Evolutionary conservation across 78 protist genomes (phyloP).

Genomic region (Bigelowiella natans): DNA sequence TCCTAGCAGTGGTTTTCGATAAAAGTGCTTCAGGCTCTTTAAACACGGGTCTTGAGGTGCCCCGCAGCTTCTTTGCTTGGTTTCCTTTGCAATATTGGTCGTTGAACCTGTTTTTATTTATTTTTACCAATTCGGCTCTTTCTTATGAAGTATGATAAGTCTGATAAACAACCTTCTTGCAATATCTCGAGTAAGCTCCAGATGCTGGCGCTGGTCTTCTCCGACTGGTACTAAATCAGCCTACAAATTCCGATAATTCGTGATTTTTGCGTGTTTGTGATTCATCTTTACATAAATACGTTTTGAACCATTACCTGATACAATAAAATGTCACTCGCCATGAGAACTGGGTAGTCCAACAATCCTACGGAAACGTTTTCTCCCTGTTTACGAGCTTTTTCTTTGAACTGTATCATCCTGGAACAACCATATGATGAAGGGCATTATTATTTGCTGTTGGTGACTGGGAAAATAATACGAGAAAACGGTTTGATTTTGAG

Average conservation of each 20-base stretch:
- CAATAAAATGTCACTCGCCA: constrained; percentile 36
- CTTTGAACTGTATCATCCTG: constrained; percentile 40
- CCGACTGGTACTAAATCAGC: constrained; percentile 13
- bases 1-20: not conserved
- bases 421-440: too few species aligned
- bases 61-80: not conserved
- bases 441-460: too few species aligned
- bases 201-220: constrained; percentile 44
- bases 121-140: not conserved
- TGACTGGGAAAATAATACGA: too few species aligned
- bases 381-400: constrained; percentile 14
- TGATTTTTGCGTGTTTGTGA: not conserved
- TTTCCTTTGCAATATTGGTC: not conserved
- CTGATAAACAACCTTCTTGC: constrained; percentile 26
- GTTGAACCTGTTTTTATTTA: constrained; percentile 4
- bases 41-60: not conserved
- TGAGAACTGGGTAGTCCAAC: constrained; percentile 35
- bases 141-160: constrained; percentile 21
- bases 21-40: not conserved
- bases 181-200: constrained; percentile 38
- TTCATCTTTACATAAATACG: not conserved
- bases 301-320: constrained; percentile 7
- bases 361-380: constrained; percentile 17
- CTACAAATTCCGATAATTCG: not conserved
- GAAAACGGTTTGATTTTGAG: too few species aligned